Conservation (phyloP, 345 rosid species). For the Reutealis trisperma region DNA sequence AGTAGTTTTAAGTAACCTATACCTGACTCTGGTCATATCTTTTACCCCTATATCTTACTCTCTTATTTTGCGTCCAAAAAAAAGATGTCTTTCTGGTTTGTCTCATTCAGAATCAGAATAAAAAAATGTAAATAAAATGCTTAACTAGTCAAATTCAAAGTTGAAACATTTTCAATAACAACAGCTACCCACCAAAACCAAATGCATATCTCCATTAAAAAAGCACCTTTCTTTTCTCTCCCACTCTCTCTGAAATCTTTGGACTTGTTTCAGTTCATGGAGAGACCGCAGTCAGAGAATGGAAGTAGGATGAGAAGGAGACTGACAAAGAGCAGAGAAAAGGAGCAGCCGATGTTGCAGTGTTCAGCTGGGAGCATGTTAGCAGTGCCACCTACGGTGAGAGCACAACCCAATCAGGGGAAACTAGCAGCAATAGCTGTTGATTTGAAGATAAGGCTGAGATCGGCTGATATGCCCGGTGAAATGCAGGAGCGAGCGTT, state of each 20-base stretch:
- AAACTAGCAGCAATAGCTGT: constrained; percentile 46
- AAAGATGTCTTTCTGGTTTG: neutral
- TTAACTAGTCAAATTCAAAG: constrained; percentile 17
- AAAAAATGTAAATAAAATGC: neutral
- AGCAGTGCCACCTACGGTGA: constrained; percentile 12
- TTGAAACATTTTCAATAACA: constrained; percentile 3
- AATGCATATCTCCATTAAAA: neutral
- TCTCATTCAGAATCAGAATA: constrained; percentile 6
- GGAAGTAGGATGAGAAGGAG: constrained; percentile 6
- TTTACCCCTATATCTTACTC: neutral
- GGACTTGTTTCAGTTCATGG: constrained; percentile 18
- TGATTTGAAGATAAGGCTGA: constrained; percentile 50
- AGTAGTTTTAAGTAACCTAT: neutral
- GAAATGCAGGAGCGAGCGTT: constrained; percentile 52
- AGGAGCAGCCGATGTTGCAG: constrained; percentile 1
- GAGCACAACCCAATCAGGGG: constrained; percentile 26
- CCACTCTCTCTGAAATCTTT: neutral
- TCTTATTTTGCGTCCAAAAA: neutral
- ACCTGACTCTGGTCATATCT: constrained; percentile 1
- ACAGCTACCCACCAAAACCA: neutral
- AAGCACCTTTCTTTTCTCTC: neutral
- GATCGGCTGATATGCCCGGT: constrained; percentile 54
- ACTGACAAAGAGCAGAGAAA: constrained; percentile 15
- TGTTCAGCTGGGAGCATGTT: constrained; percentile 24
- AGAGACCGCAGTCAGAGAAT: constrained; percentile 25